Evolutionary conservation across 208 protist species (phyloP).

Genomic region (Acanthamoeba lenticulata): DNA sequence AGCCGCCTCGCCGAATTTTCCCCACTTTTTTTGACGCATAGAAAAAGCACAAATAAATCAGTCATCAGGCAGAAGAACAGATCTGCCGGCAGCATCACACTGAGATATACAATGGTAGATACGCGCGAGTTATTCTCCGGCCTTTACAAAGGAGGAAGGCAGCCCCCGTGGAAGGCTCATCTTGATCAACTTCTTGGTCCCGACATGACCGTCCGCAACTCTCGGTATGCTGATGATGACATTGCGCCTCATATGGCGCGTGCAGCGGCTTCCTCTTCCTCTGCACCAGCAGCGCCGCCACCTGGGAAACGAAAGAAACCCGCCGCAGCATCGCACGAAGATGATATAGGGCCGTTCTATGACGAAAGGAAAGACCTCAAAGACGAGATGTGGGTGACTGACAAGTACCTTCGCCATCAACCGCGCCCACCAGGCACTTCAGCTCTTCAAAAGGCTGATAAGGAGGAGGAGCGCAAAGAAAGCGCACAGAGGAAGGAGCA

Average conservation of each 20-base stretch:
- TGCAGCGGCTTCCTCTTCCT: background rate
- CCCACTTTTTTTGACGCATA: too few relatives aligned
- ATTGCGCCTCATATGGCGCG: background rate
- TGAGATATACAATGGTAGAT: background rate
- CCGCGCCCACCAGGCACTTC: background rate
- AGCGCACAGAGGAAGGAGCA: background rate
- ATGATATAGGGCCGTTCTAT: background rate
- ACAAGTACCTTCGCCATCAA: background rate
- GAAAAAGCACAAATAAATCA: too few relatives aligned
- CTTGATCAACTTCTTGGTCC: background rate
- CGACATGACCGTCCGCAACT: background rate
- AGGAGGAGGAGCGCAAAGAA: background rate
- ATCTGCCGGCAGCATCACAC: too few relatives aligned
- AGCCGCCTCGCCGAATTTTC: too few relatives aligned
- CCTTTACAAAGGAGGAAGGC: background rate
- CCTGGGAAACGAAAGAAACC: background rate
- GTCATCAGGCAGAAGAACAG: too few relatives aligned
- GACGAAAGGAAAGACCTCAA: conserved; percentile 10
- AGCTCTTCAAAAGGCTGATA: too few relatives aligned
- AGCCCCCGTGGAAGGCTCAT: background rate
- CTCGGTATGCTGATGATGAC: too few relatives aligned
- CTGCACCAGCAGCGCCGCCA: too few relatives aligned
- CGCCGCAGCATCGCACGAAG: too few relatives aligned
- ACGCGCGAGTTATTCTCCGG: background rate
- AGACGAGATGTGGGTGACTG: conserved; percentile 34